Conservation (phyloP, 306 rosid genomes). For the Quercus gilva region DNA sequence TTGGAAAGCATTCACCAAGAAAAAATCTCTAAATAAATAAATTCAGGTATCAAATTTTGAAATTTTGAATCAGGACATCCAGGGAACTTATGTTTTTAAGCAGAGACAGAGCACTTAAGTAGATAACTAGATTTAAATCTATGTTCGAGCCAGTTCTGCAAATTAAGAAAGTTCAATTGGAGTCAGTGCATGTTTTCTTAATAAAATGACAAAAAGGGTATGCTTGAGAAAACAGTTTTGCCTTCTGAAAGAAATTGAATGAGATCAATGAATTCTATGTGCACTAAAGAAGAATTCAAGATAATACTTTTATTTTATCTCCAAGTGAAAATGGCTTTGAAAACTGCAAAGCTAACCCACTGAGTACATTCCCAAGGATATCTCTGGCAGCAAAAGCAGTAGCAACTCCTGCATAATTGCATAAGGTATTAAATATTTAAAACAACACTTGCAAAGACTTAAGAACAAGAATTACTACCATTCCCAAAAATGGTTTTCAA, state of each 20-base stretch:
- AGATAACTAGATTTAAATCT: not conserved
- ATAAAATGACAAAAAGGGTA: not conserved
- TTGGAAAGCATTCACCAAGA: not conserved
- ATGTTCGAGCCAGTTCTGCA: not conserved
- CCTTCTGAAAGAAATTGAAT: not conserved
- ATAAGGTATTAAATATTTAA: slow-evolving; percentile 9
- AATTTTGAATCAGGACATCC: not conserved
- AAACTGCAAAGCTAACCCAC: slow-evolving; percentile 88
- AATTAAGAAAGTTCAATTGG: not conserved
- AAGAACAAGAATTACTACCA: not conserved
- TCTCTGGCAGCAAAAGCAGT: slow-evolving; percentile 90
- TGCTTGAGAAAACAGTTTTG: not conserved
- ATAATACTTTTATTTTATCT: slow-evolving; percentile 80
- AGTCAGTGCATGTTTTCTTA: not conserved
- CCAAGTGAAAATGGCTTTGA: slow-evolving; percentile 89
- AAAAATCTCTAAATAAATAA: not conserved
- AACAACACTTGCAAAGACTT: not conserved
- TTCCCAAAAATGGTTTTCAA: not conserved
- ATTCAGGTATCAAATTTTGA: not conserved
- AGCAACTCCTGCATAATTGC: slow-evolving; percentile 71
- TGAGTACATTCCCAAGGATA: slow-evolving; percentile 80
- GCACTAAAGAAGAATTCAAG: not conserved
- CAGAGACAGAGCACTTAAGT: not conserved
- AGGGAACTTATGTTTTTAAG: not conserved
- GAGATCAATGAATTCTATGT: not conserved